Evolutionary conservation across 148 eudicot species (phyloP).

Genomic region (Linanthus parryae): DNA sequence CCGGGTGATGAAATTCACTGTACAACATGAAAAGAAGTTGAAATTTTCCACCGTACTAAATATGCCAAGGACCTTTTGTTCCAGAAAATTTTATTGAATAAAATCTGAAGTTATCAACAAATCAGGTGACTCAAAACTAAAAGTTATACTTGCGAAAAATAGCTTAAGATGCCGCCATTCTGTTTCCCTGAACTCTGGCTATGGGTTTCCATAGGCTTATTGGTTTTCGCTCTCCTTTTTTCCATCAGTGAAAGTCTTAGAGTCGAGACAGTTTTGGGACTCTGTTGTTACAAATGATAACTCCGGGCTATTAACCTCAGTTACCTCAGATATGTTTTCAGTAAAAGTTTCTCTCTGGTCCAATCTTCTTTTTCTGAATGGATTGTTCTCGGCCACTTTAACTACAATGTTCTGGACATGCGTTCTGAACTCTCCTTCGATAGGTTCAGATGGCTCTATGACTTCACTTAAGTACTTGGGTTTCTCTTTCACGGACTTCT

Average conservation of each 20-base stretch:
- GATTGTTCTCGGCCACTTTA: slow-evolving; percentile 43
- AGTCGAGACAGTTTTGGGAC: slow-evolving; percentile 43
- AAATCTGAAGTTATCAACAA: too few species aligned
- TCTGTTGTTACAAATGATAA: slow-evolving; percentile 15
- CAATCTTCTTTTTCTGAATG: slow-evolving; percentile 49
- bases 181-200: slow-evolving; percentile 14
- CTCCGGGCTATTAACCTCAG: slow-evolving; percentile 30
- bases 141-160: slow-evolving; percentile 37
- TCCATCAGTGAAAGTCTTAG: slow-evolving; percentile 17
- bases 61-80: too few species aligned
- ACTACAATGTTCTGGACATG: slow-evolving; percentile 10
- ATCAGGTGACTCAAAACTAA: too few species aligned
- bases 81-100: too few species aligned
- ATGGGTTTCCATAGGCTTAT: slow-evolving; percentile 16
- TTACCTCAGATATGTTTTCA: slow-evolving; percentile 27
- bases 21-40: too few species aligned
- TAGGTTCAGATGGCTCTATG: slow-evolving; percentile 13
- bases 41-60: too few species aligned
- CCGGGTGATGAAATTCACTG: too few species aligned
- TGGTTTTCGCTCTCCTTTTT: slow-evolving; percentile 10
- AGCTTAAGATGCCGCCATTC: slow-evolving; percentile 40
- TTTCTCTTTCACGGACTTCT: slow-evolving; percentile 26
- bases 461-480: slow-evolving; percentile 35
- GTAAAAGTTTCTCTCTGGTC: slow-evolving; percentile 14
- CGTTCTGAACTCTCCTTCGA: slow-evolving; percentile 15